Evolutionary conservation across 257 asterid genomes (phyloP).

Genomic region (Solanum ahanhuiri): DNA sequence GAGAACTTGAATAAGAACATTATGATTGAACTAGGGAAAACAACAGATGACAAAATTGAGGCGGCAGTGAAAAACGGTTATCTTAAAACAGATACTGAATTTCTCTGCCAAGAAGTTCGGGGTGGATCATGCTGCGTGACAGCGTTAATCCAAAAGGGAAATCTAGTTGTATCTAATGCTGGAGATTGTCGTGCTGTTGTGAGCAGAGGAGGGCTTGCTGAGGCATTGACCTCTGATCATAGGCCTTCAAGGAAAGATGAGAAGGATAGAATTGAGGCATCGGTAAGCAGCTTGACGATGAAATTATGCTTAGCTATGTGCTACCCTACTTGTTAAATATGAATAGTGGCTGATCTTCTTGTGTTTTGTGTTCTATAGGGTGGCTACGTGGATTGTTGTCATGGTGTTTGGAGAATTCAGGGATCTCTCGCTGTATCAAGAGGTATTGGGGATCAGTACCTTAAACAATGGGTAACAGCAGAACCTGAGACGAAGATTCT

Average conservation of each 20-base stretch:
- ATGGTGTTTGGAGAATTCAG: constrained; percentile 68
- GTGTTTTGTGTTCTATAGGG: constrained; percentile 31
- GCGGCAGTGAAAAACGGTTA: constrained; percentile 53
- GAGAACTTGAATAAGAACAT: constrained; percentile 39
- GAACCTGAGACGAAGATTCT: constrained; percentile 65
- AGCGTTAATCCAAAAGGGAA: constrained; percentile 50
- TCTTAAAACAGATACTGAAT: constrained; percentile 61
- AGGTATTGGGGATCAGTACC: constrained; percentile 72
- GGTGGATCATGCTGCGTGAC: constrained; percentile 86
- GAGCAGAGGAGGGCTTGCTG: constrained; percentile 59
- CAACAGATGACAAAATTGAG: constrained; percentile 14
- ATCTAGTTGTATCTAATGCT: constrained; percentile 60
- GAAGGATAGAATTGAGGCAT: constrained; percentile 45
- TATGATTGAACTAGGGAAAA: constrained; percentile 27
- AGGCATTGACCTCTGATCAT: constrained; percentile 76
- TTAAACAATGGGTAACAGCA: constrained; percentile 73
- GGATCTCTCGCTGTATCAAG: constrained; percentile 88
- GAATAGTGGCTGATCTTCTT: constrained; percentile 6
- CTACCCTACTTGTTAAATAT: not conserved
- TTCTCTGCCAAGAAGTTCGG: constrained; percentile 40
- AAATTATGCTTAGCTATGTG: not conserved
- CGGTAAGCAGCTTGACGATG: constrained; percentile 31
- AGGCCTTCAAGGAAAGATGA: constrained; percentile 69
- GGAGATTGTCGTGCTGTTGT: constrained; percentile 85
- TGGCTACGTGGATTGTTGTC: constrained; percentile 63